These are phyloP conservation scores for Peniophora sp. DNA, from an alignment of 1,284 basidiomycete species.

Conservation along the genomic window DNA sequence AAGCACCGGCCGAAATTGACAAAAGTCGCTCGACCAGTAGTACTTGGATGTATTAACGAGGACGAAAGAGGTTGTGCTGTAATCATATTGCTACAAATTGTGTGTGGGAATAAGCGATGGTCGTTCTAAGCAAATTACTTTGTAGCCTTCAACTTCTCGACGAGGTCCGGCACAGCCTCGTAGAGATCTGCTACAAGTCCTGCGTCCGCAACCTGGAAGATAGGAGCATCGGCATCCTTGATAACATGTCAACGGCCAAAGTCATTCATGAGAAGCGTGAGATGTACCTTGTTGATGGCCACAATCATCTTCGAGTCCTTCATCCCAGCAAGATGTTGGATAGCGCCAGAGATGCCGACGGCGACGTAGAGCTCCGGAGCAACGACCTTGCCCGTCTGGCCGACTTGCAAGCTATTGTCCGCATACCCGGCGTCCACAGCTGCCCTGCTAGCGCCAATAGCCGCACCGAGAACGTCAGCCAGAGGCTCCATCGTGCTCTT, in stretches of 20 bases:
- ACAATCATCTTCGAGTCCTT: slow-evolving; percentile 99
- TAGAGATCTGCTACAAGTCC: slow-evolving; percentile 92
- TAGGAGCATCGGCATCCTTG: slow-evolving; percentile 94
- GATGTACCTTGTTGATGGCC: slow-evolving; percentile 88
- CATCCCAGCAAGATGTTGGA: slow-evolving; percentile 99
- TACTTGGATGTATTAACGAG: too few species aligned
- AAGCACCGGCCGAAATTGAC: too few species aligned
- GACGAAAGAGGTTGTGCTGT: too few species aligned
- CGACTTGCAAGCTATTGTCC: slow-evolving; percentile 97
- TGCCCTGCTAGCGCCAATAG: slow-evolving; percentile 94
- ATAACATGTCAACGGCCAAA: slow-evolving; percentile 8
- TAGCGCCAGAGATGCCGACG: slow-evolving; percentile 95
- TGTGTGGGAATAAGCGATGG: too few species aligned
- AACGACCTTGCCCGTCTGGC: slow-evolving; percentile 97
- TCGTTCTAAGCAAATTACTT: not conserved
- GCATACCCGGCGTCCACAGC: slow-evolving; percentile 98
- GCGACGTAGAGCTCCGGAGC: slow-evolving; percentile 95
- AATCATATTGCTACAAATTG: too few species aligned
- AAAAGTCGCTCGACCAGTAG: too few species aligned
- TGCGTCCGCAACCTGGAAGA: slow-evolving; percentile 97
- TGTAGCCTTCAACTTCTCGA: slow-evolving; percentile 65
- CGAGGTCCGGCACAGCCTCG: slow-evolving; percentile 81
- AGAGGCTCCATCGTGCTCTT: slow-evolving; percentile 84
- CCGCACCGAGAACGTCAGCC: slow-evolving; percentile 89
- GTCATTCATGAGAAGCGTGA: not conserved